These are phyloP conservation scores for Russula sp. DNA, from an alignment of 768 basidiomycete species.

Conservation along the genomic window DNA sequence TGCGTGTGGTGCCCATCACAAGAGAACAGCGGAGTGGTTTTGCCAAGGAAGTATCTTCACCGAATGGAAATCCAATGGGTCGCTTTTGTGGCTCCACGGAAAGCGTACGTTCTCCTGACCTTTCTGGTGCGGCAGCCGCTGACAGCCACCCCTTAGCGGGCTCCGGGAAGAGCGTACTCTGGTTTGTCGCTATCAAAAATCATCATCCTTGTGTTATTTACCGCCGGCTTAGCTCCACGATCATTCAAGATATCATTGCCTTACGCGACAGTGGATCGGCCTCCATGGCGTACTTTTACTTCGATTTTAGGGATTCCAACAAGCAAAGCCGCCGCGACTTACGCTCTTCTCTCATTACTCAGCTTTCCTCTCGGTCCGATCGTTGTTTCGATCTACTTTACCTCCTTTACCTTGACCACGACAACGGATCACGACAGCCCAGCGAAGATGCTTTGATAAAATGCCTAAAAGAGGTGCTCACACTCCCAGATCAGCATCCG, in stretches of 20 bases:
- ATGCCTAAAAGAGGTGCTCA: slow-evolving; percentile 15
- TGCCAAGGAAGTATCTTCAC: not conserved
- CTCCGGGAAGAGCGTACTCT: slow-evolving; percentile 13
- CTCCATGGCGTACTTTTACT: slow-evolving; percentile 10
- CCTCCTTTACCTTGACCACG: not conserved
- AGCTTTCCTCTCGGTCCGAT: slow-evolving; percentile 1
- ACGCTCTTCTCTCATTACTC: slow-evolving; percentile 4
- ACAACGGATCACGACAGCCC: not conserved
- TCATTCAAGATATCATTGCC: slow-evolving; percentile 7
- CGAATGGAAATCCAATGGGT: not conserved
- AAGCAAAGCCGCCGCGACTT: not conserved
- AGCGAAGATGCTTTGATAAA: not conserved
- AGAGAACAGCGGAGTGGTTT: not conserved
- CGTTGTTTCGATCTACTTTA: not conserved
- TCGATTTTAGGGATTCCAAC: not conserved
- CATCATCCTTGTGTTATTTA: not conserved
- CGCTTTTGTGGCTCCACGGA: slow-evolving; percentile 8
- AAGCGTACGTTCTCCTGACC: not conserved
- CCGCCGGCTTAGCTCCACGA: not conserved
- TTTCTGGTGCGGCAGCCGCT: not conserved
- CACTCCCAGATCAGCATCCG: not conserved
- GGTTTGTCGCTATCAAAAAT: not conserved
- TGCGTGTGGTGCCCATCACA: slow-evolving; percentile 1
- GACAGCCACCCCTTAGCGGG: not conserved
- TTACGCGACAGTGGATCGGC: not conserved